These are phyloP conservation scores for Trichophyton rubrum DNA, from an alignment of 2,329 filamentous ascomycete species.

Conservation along the genomic window DNA sequence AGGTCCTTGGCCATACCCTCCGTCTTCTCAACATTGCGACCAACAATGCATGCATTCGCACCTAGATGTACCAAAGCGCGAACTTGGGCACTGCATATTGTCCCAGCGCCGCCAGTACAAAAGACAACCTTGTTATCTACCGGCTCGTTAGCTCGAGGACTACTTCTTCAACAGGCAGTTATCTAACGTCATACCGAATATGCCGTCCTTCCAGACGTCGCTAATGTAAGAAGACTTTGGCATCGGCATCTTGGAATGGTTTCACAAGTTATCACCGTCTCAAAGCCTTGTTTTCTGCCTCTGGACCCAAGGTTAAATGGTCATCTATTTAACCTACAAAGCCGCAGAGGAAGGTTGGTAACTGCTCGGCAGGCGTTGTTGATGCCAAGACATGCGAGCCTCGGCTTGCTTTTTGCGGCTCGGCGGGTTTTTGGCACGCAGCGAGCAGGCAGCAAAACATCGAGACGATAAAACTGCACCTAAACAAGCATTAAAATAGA, in stretches of 20 bases:
- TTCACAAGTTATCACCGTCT: not conserved
- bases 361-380: not conserved
- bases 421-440: not conserved
- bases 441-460: not conserved
- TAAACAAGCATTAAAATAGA: not conserved
- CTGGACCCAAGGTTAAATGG: not conserved
- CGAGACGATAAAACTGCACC: not conserved
- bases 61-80: conserved; percentile 82
- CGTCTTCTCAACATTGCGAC: conserved; percentile 80
- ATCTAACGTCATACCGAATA: conserved; percentile 53
- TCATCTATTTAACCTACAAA: not conserved
- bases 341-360: not conserved
- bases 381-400: not conserved
- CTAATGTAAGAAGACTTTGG: conserved; percentile 66
- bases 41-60: conserved; percentile 86
- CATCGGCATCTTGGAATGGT: conserved; percentile 48
- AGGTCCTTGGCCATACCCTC: conserved; percentile 70
- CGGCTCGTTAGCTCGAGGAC: not conserved
- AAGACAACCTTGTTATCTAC: conserved; percentile 79
- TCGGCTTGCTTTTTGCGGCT: not conserved
- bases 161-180: not conserved
- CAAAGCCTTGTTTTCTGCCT: not conserved
- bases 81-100: conserved; percentile 90
- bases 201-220: conserved; percentile 70
- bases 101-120: conserved; percentile 86